phyloP scores from a whole-genome alignment of 345 rosid genomes.

The Gossypium bickii region DNA sequence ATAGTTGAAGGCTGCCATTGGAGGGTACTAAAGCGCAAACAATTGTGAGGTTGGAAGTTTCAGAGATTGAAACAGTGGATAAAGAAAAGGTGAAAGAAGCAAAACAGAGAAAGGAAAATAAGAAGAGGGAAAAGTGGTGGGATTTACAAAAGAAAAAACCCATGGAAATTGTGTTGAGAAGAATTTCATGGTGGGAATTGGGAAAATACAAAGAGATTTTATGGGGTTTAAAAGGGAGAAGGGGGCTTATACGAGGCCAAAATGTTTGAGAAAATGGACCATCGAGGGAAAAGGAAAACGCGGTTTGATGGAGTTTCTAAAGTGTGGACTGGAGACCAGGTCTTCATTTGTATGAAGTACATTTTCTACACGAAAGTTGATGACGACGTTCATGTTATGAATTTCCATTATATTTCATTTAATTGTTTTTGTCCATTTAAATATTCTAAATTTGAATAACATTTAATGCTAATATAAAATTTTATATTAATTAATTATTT shows the following conservation, averaged over 20 bases:
- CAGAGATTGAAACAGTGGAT: slow-evolving; percentile 55
- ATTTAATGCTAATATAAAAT: too few species aligned
- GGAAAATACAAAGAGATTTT: not conserved
- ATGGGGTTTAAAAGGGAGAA: not conserved
- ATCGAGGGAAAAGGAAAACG: not conserved
- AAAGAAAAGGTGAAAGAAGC: slow-evolving; percentile 27
- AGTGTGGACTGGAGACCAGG: slow-evolving; percentile 6
- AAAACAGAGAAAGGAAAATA: slow-evolving; percentile 14
- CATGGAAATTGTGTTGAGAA: not conserved
- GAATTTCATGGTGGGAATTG: slow-evolving; percentile 10
- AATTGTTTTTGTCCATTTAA: too few species aligned
- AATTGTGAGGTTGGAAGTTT: slow-evolving; percentile 30
- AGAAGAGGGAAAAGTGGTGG: not conserved
- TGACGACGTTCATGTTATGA: too few species aligned
- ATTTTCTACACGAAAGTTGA: too few species aligned
- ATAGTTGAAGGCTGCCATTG: not conserved
- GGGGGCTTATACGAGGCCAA: not conserved
- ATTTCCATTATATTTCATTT: too few species aligned
- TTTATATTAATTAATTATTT: too few species aligned
- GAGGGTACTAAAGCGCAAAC: slow-evolving; percentile 46
- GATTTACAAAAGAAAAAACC: slow-evolving; percentile 1
- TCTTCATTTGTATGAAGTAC: not conserved
- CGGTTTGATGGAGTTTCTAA: slow-evolving; percentile 8
- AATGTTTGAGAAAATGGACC: not conserved
- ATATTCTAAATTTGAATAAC: too few species aligned